Percentiles rank a stretch among this genome's conserved stretches.
Evolutionary conservation across 352 stramenopile species (phyloP).

Genomic region (Phytophthora boehmeriae): DNA sequence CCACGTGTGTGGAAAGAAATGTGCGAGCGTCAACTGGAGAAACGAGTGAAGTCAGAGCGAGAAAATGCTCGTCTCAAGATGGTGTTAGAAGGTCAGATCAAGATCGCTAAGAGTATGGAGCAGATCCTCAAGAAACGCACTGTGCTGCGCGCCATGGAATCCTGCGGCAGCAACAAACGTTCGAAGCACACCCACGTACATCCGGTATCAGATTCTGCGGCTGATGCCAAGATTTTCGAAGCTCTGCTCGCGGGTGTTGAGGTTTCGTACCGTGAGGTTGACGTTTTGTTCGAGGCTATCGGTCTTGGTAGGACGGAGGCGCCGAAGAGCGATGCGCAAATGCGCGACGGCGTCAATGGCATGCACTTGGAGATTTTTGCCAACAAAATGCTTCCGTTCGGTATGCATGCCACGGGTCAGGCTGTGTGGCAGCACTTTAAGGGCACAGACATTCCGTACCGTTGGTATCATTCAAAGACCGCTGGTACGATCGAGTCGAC

Average conservation of each 20-base stretch:
- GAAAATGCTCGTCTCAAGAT: conserved; percentile 43
- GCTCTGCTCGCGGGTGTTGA: conserved; percentile 32
- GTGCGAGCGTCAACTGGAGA: conserved; percentile 29
- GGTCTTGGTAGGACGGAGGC: conserved; percentile 35
- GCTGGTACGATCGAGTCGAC: conserved; percentile 31
- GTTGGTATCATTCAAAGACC: conserved; percentile 34
- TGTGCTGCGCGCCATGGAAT: conserved; percentile 30
- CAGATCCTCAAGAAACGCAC: conserved; percentile 40
- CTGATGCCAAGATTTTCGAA: conserved; percentile 36
- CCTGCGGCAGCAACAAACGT: conserved; percentile 36
- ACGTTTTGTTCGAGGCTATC: conserved; percentile 37
- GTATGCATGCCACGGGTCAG: conserved; percentile 35
- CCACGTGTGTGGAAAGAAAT: conserved; percentile 43
- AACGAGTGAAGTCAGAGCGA: conserved; percentile 36
- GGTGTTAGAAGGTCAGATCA: conserved; percentile 43
- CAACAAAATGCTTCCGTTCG: conserved; percentile 49
- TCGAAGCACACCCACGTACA: conserved; percentile 32
- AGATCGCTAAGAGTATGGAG: conserved; percentile 47
- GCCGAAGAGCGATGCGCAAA: conserved; percentile 31
- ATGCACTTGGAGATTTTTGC: conserved; percentile 42
- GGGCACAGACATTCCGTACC: conserved; percentile 34
- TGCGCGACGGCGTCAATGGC: conserved; percentile 30
- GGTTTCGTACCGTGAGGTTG: conserved; percentile 33
- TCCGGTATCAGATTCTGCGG: conserved; percentile 14
- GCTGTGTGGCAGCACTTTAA: conserved; percentile 51